These are phyloP conservation scores for Apiotrichum gracile DNA, from an alignment of 1,284 basidiomycete species.

Conservation along the genomic window DNA sequence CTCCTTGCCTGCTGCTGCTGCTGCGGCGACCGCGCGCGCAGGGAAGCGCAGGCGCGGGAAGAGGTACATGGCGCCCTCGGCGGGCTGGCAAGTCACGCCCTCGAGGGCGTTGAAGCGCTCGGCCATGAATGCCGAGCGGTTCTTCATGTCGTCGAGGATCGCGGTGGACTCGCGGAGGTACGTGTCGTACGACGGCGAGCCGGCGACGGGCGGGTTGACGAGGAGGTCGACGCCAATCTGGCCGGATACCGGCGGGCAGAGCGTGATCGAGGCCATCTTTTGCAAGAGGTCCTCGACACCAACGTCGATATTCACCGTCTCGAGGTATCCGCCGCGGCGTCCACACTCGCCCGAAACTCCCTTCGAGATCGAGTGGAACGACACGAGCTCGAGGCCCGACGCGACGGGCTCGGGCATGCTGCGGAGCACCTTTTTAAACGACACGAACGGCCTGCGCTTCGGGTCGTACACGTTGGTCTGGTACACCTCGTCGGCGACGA, in stretches of 20 bases:
- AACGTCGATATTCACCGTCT: conserved; percentile 67
- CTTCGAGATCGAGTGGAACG: conserved; percentile 89
- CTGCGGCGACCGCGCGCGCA: conserved; percentile 62
- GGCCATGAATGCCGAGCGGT: conserved; percentile 64
- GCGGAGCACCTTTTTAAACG: conserved; percentile 76
- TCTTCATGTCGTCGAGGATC: conserved; percentile 64
- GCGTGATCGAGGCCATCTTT: conserved; percentile 79
- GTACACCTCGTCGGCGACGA: conserved; percentile 90
- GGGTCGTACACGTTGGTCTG: conserved; percentile 73
- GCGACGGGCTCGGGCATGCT: conserved; percentile 51
- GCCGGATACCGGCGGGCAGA: conserved; percentile 77
- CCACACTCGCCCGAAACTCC: conserved; percentile 88
- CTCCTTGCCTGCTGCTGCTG: conserved; percentile 60
- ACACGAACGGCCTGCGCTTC: conserved; percentile 63
- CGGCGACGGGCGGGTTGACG: conserved; percentile 69
- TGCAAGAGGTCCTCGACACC: conserved; percentile 73
- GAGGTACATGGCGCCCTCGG: conserved; percentile 73
- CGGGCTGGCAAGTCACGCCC: conserved; percentile 74
- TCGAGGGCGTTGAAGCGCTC: conserved; percentile 64
- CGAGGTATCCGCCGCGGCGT: conserved; percentile 86
- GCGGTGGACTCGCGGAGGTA: conserved; percentile 71
- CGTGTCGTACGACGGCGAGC: conserved; percentile 63
- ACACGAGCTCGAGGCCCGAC: conserved; percentile 62
- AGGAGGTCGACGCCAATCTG: conserved; percentile 76
- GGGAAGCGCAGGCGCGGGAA: conserved; percentile 67